Percentiles rank a stretch among this genome's conserved stretches.
Evolutionary conservation across 1,139 yeast genomes (phyloP).

Genomic region (Geotrichum europaeum): DNA sequence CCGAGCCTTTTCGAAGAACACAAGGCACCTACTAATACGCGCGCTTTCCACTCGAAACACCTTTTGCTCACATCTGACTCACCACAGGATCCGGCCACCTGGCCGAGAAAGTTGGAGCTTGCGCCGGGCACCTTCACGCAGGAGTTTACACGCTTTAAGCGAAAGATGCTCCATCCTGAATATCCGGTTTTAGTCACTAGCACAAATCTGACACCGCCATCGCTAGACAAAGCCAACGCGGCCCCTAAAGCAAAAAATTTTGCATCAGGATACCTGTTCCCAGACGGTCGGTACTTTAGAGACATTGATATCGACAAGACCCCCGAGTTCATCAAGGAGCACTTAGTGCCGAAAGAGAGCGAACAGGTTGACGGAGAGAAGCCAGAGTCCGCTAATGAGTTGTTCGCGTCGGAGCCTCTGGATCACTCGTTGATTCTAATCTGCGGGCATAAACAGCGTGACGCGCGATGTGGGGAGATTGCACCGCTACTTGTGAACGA

Average conservation of each 20-base stretch:
- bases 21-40: conserved; percentile 33
- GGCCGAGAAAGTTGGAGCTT: conserved; percentile 57
- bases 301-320: conserved; percentile 34
- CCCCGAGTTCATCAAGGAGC: conserved; percentile 41
- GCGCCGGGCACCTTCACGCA: conserved; percentile 41
- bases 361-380: background rate
- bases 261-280: conserved; percentile 42
- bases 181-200: conserved; percentile 53
- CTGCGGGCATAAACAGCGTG: conserved; percentile 64
- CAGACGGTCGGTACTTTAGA: conserved; percentile 45
- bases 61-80: conserved; percentile 45
- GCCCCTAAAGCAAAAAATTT: conserved; percentile 6
- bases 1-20: conserved; percentile 17
- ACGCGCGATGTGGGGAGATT: conserved; percentile 57
- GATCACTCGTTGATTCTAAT: conserved; percentile 39
- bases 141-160: conserved; percentile 31
- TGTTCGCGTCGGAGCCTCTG: conserved; percentile 8
- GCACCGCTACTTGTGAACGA: conserved; percentile 55
- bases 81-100: conserved; percentile 26
- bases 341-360: conserved; percentile 26
- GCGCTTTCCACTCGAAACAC: conserved; percentile 51
- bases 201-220: conserved; percentile 27
- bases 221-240: conserved; percentile 3
- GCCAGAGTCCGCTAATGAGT: background rate
- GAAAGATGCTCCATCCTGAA: conserved; percentile 33